Conservation (phyloP, 768 basidiomycete genomes). For the Hortiboletus flavorubellus region DNA sequence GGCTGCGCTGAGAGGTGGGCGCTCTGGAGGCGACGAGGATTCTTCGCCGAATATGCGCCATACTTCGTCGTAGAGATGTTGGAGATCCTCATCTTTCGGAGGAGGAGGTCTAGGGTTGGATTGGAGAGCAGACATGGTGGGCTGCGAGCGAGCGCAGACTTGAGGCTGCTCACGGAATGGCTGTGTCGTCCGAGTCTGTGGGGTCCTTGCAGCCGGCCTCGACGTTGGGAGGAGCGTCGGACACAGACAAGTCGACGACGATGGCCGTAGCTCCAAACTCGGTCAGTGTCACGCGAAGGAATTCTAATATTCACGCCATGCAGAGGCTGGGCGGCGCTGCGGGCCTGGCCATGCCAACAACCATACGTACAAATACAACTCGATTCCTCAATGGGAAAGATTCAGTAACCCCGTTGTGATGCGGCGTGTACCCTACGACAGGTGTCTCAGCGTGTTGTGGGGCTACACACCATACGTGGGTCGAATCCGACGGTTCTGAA, state of each 20-base stretch:
- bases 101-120: conserved; percentile 35
- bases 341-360: too few relatives aligned
- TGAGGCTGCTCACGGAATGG: conserved; percentile 1
- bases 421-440: neutral
- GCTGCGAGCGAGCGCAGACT: neutral
- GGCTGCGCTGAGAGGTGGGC: conserved; percentile 15
- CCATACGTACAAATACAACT: neutral
- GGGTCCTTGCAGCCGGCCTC: neutral
- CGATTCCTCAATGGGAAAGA: too few relatives aligned
- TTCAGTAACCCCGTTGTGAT: too few relatives aligned
- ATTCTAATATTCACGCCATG: too few relatives aligned
- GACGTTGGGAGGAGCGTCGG: too few relatives aligned
- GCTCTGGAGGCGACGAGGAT: conserved; percentile 31
- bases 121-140: conserved; percentile 37
- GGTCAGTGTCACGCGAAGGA: neutral
- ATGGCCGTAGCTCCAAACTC: neutral
- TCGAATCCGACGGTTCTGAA: too few relatives aligned
- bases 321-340: too few relatives aligned
- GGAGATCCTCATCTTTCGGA: conserved; percentile 68
- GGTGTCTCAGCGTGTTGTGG: neutral
- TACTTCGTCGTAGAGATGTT: conserved; percentile 72
- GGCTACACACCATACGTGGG: neutral
- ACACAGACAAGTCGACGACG: neutral
- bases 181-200: neutral
- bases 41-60: conserved; percentile 64